Base-by-base conservation (phyloP, 352 stramenopile genomes). In the Pythium insidiosum region DNA sequence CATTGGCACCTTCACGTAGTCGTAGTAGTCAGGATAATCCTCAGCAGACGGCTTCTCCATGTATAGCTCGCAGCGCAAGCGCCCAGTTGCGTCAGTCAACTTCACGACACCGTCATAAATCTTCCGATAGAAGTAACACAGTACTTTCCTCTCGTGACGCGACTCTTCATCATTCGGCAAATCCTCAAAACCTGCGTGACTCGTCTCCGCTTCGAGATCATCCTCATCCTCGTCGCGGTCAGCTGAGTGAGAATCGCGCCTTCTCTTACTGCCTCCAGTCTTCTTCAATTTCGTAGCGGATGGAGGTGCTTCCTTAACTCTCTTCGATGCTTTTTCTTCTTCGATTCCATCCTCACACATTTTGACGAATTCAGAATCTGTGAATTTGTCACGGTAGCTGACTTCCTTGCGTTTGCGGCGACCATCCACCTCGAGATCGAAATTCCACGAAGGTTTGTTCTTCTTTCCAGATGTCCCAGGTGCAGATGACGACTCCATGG, bases 21-120 rank as follows among this genome's bases (percentile, higher is more conserved):
- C 58, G 54, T 96, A 95, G 50, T 96, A 96, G 56, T 96, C 87
- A 19, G 81, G 81, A 42, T 94, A 94, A 42, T 91, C 78, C 12
- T 70, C 26, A 15, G 76, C 65, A 24, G 81, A 91, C 11, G 81
- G 81, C 44, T 85, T 89, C 26, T 88, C 81, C 46, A 91, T 41
- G 46, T 85, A 94, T 38, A 91, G 41, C 20, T 86, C 70, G 2
- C 67, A 73, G 7, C 81, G 78, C n/a, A 77, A 45, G 5, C 73
- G 81, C 3, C 81, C 81, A 0, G 62, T 82, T 10, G 59, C 52
- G 25, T 94, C 81, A 21, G 76, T 75, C 15, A 89, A 66, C 61
- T 85, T 88, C 33, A 88, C 40, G 30, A 90, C 78, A n/a, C 65
- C 75, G 30, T 94, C 81, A 34, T 87, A 88, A 10, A 94, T 66